phyloP scores from a whole-genome alignment of 2,329 filamentous ascomycete genomes.

The Bimuria novae-zelandiae region DNA sequence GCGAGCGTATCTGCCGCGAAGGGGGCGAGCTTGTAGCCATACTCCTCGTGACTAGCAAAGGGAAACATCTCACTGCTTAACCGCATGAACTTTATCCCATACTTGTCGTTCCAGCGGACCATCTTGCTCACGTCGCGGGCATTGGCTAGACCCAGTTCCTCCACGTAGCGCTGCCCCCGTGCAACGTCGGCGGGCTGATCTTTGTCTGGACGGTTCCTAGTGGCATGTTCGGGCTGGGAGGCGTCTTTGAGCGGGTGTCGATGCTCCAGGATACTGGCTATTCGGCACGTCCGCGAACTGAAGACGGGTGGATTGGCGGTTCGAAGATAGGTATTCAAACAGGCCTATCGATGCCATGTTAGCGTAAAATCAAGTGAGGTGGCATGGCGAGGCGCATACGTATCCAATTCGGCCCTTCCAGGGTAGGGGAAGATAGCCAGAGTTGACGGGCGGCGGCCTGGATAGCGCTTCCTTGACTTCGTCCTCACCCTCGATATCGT shows the following conservation, averaged over 20 bases:
- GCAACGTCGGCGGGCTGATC: slow-evolving; percentile 67
- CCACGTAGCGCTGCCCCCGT: slow-evolving; percentile 73
- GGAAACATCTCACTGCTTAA: slow-evolving; percentile 97
- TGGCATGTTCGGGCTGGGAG: slow-evolving; percentile 75
- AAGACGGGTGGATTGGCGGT: slow-evolving; percentile 83
- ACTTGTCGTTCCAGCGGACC: slow-evolving; percentile 88
- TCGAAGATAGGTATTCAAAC: slow-evolving; percentile 89
- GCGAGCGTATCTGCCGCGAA: slow-evolving; percentile 80
- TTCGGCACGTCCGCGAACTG: slow-evolving; percentile 87
- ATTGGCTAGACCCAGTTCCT: slow-evolving; percentile 79
- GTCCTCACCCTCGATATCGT: slow-evolving; percentile 54
- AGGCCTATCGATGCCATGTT: slow-evolving; percentile 62
- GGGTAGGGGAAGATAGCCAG: slow-evolving; percentile 79
- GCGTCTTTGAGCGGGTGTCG: slow-evolving; percentile 80
- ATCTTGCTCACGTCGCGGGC: slow-evolving; percentile 83
- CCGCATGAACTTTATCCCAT: slow-evolving; percentile 89
- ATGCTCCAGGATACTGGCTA: slow-evolving; percentile 87
- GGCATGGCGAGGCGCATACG: slow-evolving; percentile 57
- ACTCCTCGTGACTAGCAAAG: slow-evolving; percentile 84
- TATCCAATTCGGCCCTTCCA: slow-evolving; percentile 92
- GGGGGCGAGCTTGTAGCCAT: slow-evolving; percentile 82
- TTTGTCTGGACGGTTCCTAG: slow-evolving; percentile 84
- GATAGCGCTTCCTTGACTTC: slow-evolving; percentile 63
- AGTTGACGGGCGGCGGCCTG: slow-evolving; percentile 79
- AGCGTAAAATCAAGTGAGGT: slow-evolving; percentile 19